phyloP scores from a whole-genome alignment of 2,329 filamentous ascomycete genomes.

The Plenodomus tracheiphilus region DNA sequence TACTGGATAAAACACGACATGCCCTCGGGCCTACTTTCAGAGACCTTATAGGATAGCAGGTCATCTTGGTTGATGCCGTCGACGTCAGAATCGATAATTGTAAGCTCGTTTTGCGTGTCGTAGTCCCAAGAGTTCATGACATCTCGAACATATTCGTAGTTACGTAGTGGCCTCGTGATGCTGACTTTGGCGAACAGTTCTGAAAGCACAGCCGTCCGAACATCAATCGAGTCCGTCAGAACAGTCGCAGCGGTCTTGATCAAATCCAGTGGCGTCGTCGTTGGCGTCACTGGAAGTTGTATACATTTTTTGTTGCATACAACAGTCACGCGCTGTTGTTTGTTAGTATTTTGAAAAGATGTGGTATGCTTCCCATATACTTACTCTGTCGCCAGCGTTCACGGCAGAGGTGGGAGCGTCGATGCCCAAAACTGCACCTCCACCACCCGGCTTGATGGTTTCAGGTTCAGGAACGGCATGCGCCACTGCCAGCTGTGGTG shows the following conservation, averaged over 20 bases:
- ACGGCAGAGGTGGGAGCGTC: conserved; percentile 81
- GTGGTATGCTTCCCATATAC: too few species aligned
- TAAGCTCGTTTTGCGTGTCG: conserved; percentile 74
- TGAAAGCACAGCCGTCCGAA: conserved; percentile 69
- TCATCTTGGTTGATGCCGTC: conserved; percentile 59
- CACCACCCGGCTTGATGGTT: conserved; percentile 50
- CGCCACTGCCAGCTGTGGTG: conserved; percentile 28
- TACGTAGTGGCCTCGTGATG: conserved; percentile 78
- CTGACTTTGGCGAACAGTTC: conserved; percentile 77
- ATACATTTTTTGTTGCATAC: conserved; percentile 71
- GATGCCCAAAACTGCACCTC: conserved; percentile 57
- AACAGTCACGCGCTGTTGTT: conserved; percentile 66
- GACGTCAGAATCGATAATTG: conserved; percentile 64
- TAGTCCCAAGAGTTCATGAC: conserved; percentile 92
- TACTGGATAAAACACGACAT: conserved; percentile 75
- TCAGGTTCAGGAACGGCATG: conserved; percentile 26
- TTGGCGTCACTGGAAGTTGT: conserved; percentile 70
- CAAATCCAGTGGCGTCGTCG: conserved; percentile 75
- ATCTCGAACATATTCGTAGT: conserved; percentile 84
- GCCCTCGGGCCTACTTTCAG: conserved; percentile 65
- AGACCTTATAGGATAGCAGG: conserved; percentile 68
- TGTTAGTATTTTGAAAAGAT: conserved; percentile 29
- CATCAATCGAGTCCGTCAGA: conserved; percentile 66
- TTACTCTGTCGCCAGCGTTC: conserved; percentile 76
- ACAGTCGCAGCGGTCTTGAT: conserved; percentile 67